phyloP scores from a whole-genome alignment of 2,329 filamentous ascomycete genomes.

The Bimuria novae-zelandiae region DNA sequence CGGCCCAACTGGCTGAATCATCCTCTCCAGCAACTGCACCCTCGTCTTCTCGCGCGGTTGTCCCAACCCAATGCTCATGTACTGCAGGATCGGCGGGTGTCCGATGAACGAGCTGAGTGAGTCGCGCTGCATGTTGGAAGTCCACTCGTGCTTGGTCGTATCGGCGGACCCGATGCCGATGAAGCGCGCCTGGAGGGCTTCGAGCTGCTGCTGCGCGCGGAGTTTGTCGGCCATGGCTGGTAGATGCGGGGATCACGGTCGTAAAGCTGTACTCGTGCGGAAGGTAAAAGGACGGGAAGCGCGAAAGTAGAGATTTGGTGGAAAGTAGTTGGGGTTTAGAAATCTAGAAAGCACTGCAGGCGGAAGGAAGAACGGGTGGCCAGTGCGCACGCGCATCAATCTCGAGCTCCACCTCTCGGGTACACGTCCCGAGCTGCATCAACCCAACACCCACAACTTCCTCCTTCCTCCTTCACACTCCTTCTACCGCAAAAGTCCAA shows the following conservation, averaged over 20 bases:
- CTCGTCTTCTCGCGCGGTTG: conserved; percentile 81
- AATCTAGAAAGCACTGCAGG: not conserved
- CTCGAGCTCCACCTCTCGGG: not conserved
- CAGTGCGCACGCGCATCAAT: not conserved
- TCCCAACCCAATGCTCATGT: conserved; percentile 88
- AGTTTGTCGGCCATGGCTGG: conserved; percentile 83
- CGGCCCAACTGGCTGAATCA: conserved; percentile 68
- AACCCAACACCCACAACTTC: not conserved
- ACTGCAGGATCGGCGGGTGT: conserved; percentile 84
- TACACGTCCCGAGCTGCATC: not conserved
- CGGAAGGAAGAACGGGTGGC: not conserved
- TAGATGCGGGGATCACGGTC: conserved; percentile 3
- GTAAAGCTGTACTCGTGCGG: too few relatives aligned
- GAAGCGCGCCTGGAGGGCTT: conserved; percentile 93
- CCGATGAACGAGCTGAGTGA: conserved; percentile 87
- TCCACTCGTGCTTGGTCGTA: conserved; percentile 97
- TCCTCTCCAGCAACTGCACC: conserved; percentile 76
- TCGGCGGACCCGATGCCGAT: conserved; percentile 95
- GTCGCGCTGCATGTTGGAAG: conserved; percentile 92
- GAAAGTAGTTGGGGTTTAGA: too few relatives aligned
- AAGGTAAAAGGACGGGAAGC: too few relatives aligned
- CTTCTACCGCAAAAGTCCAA: too few relatives aligned
- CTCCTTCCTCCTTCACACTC: too few relatives aligned
- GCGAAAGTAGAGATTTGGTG: too few relatives aligned
- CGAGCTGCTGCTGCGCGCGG: conserved; percentile 95